Evolutionary conservation across 768 basidiomycete species (phyloP).

Genomic region (Mycena vitilis): DNA sequence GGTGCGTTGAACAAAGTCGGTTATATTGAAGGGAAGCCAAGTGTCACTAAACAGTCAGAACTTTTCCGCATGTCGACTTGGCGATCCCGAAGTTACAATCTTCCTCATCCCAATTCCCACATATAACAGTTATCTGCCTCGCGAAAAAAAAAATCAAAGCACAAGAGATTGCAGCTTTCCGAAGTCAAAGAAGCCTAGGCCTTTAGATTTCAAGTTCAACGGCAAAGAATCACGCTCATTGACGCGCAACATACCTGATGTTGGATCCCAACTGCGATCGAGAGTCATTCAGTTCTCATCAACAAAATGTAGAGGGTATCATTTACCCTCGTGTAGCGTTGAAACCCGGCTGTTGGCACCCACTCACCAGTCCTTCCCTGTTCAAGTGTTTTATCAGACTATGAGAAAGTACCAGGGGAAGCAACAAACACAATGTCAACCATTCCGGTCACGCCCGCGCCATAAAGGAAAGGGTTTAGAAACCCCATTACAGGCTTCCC

Average conservation of each 20-base stretch:
- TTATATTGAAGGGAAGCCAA: too few species aligned
- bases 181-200: constrained; percentile 53
- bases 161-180: constrained; percentile 43
- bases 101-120: too few species aligned
- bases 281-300: not conserved
- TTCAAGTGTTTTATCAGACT: constrained; percentile 26
- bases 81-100: too few species aligned
- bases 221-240: not conserved
- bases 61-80: too few species aligned
- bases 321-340: constrained; percentile 25
- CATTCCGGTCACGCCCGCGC: constrained; percentile 40
- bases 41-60: too few species aligned
- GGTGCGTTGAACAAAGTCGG: too few species aligned
- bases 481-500: constrained; percentile 51
- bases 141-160: constrained; percentile 15
- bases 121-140: too few species aligned
- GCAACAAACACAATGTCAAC: constrained; percentile 52
- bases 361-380: constrained; percentile 47
- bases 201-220: constrained; percentile 15
- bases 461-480: constrained; percentile 54
- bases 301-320: not conserved
- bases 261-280: constrained; percentile 38
- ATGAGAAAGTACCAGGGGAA: constrained; percentile 47
- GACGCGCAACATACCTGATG: constrained; percentile 41
- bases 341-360: constrained; percentile 45